Percentiles rank a stretch among this genome's conserved stretches.
Conservation (phyloP, 208 protist genomes). For the Leishmania arabica region DNA sequence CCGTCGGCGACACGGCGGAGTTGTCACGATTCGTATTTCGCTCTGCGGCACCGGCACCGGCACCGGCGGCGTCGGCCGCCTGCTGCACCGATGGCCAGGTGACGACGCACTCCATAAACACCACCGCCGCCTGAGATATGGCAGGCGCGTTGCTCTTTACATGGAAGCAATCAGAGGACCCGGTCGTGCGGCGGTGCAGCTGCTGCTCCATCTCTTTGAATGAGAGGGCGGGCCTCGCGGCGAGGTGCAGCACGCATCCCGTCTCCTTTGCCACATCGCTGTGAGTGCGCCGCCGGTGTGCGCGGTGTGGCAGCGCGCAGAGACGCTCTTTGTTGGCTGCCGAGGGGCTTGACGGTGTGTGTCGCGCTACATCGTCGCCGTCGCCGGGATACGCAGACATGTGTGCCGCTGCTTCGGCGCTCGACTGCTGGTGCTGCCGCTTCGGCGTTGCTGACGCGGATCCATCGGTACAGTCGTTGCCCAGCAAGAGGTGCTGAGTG, state of each 20-base stretch:
- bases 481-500: constrained; percentile 25
- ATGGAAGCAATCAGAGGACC: constrained; percentile 47
- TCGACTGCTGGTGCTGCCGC: background rate
- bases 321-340: background rate
- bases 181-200: constrained; percentile 24
- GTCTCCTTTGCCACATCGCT: background rate
- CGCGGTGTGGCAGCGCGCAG: background rate
- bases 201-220: constrained; percentile 32
- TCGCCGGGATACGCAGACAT: background rate
- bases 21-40: background rate
- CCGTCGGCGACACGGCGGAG: background rate
- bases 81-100: background rate
- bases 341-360: background rate
- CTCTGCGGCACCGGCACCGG: background rate
- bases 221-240: constrained; percentile 16
- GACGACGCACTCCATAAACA: constrained; percentile 69
- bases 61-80: background rate
- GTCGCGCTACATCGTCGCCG: constrained; percentile 2
- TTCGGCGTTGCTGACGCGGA: background rate
- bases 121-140: constrained; percentile 43
- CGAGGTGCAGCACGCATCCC: constrained; percentile 30
- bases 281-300: background rate
- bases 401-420: background rate
- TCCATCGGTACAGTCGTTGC: background rate
- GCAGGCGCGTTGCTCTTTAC: constrained; percentile 59